phyloP scores from a whole-genome alignment of 257 asterid genomes.

The Solanum etuberosum region DNA sequence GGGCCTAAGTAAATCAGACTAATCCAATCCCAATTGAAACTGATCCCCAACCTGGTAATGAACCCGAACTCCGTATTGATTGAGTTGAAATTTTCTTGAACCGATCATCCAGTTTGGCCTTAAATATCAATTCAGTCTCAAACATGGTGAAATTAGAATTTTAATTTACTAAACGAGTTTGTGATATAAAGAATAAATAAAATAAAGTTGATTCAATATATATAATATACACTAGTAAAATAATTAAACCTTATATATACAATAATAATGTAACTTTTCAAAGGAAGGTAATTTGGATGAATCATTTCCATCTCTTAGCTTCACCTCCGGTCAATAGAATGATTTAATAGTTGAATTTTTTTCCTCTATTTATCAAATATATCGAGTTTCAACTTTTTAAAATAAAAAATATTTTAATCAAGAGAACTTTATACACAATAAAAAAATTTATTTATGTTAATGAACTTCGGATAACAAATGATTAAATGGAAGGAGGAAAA shows the following conservation, averaged over 20 bases:
- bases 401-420: not conserved
- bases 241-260: not conserved
- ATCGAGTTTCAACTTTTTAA: not conserved
- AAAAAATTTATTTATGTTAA: not conserved
- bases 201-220: not conserved
- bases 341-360: not conserved
- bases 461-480: not conserved
- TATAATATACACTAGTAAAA: not conserved
- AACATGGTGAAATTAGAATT: not conserved
- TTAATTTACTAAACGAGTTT: not conserved
- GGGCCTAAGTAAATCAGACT: not conserved
- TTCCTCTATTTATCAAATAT: not conserved
- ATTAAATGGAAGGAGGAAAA: not conserved
- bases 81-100: not conserved
- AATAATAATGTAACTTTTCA: not conserved
- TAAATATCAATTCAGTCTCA: not conserved
- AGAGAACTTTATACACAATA: not conserved
- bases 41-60: not conserved
- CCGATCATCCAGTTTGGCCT: accelerated
- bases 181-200: not conserved
- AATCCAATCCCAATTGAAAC: too few species aligned
- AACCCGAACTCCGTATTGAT: not conserved
- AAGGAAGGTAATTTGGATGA: not conserved
- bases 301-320: not conserved
- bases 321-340: not conserved